Conservation (phyloP, 2,329 filamentous ascomycete species). For the Fusarium temperatum region DNA sequence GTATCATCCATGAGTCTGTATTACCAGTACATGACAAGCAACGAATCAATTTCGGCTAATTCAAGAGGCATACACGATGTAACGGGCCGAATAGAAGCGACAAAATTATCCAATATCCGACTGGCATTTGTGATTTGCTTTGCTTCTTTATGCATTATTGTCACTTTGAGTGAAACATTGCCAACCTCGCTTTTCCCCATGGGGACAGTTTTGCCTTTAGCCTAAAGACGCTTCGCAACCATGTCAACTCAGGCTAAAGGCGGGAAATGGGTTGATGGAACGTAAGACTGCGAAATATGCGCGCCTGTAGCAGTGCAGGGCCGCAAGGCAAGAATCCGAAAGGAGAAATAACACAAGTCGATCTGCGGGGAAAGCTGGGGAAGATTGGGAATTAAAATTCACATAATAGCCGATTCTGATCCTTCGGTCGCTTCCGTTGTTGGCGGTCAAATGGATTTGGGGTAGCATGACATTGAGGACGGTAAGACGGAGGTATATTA, state of each 20-base stretch:
- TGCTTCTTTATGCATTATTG: background rate
- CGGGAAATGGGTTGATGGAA: background rate
- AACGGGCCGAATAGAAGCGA: background rate
- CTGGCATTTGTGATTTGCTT: background rate
- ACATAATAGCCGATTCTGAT: background rate
- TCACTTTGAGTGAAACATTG: background rate
- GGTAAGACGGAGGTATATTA: background rate
- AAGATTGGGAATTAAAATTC: background rate
- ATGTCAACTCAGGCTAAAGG: slow-evolving; percentile 17
- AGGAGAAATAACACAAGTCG: background rate
- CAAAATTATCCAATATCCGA: background rate
- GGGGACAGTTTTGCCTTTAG: slow-evolving; percentile 6
- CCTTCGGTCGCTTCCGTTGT: background rate
- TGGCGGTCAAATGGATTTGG: background rate
- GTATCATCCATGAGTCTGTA: background rate
- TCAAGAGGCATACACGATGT: background rate
- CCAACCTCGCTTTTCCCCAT: background rate
- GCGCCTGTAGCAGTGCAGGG: slow-evolving; percentile 1
- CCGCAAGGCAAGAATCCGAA: background rate
- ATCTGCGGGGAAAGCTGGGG: slow-evolving; percentile 29
- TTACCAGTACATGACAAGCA: background rate
- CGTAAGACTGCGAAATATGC: slow-evolving; percentile 1
- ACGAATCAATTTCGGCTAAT: slow-evolving; percentile 15
- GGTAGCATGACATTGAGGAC: background rate
- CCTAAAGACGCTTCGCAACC: background rate